Base-by-base conservation (phyloP, 2,329 filamentous ascomycete species). In the Dothidotthia symphoricarpi region DNA sequence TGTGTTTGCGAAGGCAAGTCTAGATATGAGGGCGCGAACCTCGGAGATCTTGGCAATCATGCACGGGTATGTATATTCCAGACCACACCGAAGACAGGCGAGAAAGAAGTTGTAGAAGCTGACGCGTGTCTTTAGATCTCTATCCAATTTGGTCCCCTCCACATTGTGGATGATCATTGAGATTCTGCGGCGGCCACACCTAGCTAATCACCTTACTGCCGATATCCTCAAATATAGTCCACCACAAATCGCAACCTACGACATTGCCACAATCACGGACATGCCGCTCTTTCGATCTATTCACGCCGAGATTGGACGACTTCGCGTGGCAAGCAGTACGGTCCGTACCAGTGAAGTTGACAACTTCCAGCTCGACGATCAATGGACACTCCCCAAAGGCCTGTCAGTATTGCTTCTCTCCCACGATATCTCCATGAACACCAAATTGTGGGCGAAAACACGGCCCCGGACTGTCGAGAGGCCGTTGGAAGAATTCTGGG, bases 111-210 rank as follows among this genome's bases (percentile, higher is more conserved):
- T 14, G 16, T 8, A 2, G 16, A 27, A 31, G 29, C 50, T 54
- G 19, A 51, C 19, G 4, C 12, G 17, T 19, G 13, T 11, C 27
- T 30, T 13, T 16, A 63, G 58, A 15, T 42, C 40, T 4, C 56
- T 45, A 12, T 39, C 48, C 3, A 41, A 39, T 3, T 29, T 51
- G 3, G 30, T 54, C 3, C 45, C 57, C 1, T 45, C 42, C 7
- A 41, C 49, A 6, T 55, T 61, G 16, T 64, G 61, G 61, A 43
- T 39, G 4, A 36, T 53, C 2, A 26, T 63, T 4, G 61, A 64
- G 32, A 31, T 44, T 12, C 24, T 55, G 3, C 53, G 53, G 7
- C 47, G 56, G 13, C 46, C 52, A 2, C 31, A 48, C 6, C 38
- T 63, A 1, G 31, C 27, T 13, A 47, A 53, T 7, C 36, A 46